Evolutionary conservation across 73 alveolate species (phyloP).

Genomic region (Paramecium caudatum): DNA sequence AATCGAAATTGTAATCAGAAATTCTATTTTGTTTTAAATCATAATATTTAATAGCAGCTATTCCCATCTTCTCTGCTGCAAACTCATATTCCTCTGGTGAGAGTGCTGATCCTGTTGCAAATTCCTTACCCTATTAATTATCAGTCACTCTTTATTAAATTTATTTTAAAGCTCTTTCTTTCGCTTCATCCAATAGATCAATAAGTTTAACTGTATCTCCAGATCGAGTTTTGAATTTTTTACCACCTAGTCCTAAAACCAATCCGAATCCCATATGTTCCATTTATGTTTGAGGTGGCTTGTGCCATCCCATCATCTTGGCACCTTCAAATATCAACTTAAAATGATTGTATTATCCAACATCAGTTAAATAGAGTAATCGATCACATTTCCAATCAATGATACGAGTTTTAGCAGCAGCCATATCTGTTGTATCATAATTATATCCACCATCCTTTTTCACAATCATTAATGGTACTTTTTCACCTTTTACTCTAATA

Average conservation of each 20-base stretch:
- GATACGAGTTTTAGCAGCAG: slow-evolving; percentile 95
- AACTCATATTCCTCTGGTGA: slow-evolving; percentile 86
- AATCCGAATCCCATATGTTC: slow-evolving; percentile 99
- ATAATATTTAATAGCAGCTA: slow-evolving; percentile 98
- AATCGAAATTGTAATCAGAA: slow-evolving; percentile 94
- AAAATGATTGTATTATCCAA: slow-evolving; percentile 98
- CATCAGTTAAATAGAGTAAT: slow-evolving; percentile 96
- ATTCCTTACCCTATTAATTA: slow-evolving; percentile 68
- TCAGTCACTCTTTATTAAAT: slow-evolving; percentile 53
- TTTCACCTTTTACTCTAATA: slow-evolving; percentile 84
- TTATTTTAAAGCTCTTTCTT: slow-evolving; percentile 88
- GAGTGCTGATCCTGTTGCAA: slow-evolving; percentile 79
- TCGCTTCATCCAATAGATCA: slow-evolving; percentile 97
- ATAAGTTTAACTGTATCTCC: slow-evolving; percentile 96
- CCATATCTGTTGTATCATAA: slow-evolving; percentile 99
- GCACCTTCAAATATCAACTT: slow-evolving; percentile 96
- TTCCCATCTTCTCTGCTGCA: slow-evolving; percentile 96
- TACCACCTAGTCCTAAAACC: slow-evolving; percentile 96
- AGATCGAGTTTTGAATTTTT: slow-evolving; percentile 96
- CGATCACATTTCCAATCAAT: slow-evolving; percentile 87
- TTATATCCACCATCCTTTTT: slow-evolving; percentile 99
- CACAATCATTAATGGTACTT: slow-evolving; percentile 93
- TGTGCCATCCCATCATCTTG: slow-evolving; percentile 93
- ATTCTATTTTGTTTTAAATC: slow-evolving; percentile 98
- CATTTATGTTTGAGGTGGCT: slow-evolving; percentile 85